Base-by-base conservation (phyloP, 148 eudicot species). In the Vaccinium macrocarpon region DNA sequence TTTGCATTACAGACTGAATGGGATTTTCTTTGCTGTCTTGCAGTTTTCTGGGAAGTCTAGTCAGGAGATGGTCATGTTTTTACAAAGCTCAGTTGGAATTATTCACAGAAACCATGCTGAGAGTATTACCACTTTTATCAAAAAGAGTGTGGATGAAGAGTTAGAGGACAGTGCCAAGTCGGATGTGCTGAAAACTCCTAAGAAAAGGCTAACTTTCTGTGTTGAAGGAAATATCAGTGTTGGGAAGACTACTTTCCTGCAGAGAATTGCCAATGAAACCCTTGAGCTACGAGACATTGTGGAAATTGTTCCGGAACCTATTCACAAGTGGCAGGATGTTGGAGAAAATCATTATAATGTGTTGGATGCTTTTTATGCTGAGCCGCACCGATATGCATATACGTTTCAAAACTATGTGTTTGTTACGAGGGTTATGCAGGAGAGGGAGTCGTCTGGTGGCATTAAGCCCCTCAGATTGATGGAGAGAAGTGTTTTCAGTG, bases 211-310 rank as follows among this genome's bases (percentile, higher is more conserved):
- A 57, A 96, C 99, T 35, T 91, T 96, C 16, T 96, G 99, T 81
- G 99, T 96, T 21, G 99, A 96, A 89, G 98, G 99, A 79, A 96
- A 96, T 82, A 96, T 96, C 56, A 96, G 99, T 84, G 99, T 96
- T 80, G 99, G 99, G n/a, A 96, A 94, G 85, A 88, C 95, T 5
- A 96, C 99, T 79, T 96, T 96, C 85, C 87, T 96, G 85, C 94
- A 92, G 91, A 93, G 98, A 89, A 96, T 96, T 77, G 99, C 98
- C 72, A 94, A 94, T 88, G 99, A 96, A 87, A 96, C 99, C 7
- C 91, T 96, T 70, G 99, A 94, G 90, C 94, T 96, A 10, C 94
- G 86, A 61, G 99, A 96, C 86, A 92, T 96, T 86, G 98, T 96
- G 80, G 98, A 96, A 88, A 90, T 94, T 80, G 99, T 96, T 86